Percentiles rank a stretch among this genome's conserved stretches.
These are phyloP conservation scores for Arthrobotrys sphaeroides DNA, from an alignment of 2,329 filamentous ascomycete genomes.

Conservation along the genomic window DNA sequence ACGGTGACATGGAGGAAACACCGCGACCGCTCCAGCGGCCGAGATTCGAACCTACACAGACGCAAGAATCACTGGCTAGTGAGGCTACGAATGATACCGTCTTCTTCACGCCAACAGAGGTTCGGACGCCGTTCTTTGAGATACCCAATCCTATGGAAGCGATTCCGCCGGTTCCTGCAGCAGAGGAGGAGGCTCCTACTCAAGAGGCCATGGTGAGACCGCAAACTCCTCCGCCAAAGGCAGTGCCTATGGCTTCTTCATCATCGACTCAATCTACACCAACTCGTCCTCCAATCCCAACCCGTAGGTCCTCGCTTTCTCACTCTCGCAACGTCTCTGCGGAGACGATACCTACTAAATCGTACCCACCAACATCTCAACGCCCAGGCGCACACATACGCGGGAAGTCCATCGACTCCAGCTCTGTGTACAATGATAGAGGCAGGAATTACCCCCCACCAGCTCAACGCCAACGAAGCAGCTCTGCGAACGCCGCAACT, in stretches of 20 bases:
- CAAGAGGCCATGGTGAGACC: not conserved
- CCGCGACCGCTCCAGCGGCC: conserved; percentile 35
- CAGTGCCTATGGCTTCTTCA: not conserved
- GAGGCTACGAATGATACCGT: conserved; percentile 42
- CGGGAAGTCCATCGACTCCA: conserved; percentile 50
- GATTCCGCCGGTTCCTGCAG: conserved; percentile 6
- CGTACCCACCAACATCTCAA: conserved; percentile 43
- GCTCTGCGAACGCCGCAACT: conserved; percentile 35
- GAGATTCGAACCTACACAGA: conserved; percentile 16
- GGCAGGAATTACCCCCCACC: conserved; percentile 25
- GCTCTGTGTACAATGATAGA: conserved; percentile 35
- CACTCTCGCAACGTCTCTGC: conserved; percentile 41
- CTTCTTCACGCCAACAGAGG: conserved; percentile 49
- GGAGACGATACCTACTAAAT: conserved; percentile 34
- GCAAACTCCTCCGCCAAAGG: conserved; percentile 30
- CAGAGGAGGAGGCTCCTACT: not conserved
- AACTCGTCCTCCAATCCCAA: conserved; percentile 27
- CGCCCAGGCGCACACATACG: conserved; percentile 31
- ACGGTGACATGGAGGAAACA: conserved; percentile 10
- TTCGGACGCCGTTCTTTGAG: conserved; percentile 14
- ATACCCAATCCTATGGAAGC: conserved; percentile 23
- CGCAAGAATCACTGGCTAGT: conserved; percentile 31
- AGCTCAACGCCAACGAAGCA: conserved; percentile 44
- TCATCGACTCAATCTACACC: conserved; percentile 44
- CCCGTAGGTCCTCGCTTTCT: conserved; percentile 37